Percentiles rank a stretch among this genome's conserved stretches.
Evolutionary conservation across 257 asterid genomes (phyloP).

Genomic region (Jacaranda mimosifolia): DNA sequence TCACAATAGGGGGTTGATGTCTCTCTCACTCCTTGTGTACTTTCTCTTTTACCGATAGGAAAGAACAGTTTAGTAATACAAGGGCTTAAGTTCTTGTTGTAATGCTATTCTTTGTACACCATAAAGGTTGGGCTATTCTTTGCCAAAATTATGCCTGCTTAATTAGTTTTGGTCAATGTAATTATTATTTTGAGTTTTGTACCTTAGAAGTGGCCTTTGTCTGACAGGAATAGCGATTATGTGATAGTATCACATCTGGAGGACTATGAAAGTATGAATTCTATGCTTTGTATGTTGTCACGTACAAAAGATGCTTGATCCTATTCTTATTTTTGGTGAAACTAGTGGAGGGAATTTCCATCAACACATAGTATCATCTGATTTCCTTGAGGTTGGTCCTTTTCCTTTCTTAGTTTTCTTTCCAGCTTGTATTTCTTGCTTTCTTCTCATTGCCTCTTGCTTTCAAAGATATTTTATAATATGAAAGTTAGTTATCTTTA

Average conservation of each 20-base stretch:
- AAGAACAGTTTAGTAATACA: constrained; percentile 16
- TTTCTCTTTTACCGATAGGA: neutral
- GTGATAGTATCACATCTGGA: neutral
- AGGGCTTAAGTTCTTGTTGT: constrained; percentile 30
- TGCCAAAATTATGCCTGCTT: constrained; percentile 8
- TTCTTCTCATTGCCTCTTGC: too few relatives aligned
- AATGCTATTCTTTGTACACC: constrained; percentile 38
- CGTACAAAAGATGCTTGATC: too few relatives aligned
- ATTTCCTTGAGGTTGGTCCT: too few relatives aligned
- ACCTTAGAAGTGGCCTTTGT: neutral
- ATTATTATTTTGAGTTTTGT: neutral
- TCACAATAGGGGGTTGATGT: constrained; percentile 60
- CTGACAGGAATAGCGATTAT: too few relatives aligned
- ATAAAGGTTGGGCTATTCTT: constrained; percentile 16
- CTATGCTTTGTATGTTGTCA: neutral
- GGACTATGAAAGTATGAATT: neutral
- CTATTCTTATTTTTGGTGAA: too few relatives aligned
- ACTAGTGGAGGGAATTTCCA: too few relatives aligned
- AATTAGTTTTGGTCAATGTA: constrained; percentile 19
- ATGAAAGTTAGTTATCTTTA: too few relatives aligned
- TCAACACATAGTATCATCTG: too few relatives aligned
- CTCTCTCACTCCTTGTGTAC: neutral
- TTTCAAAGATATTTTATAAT: too few relatives aligned
- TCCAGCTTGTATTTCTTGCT: too few relatives aligned
- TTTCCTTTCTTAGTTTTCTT: too few relatives aligned